Evolutionary conservation across 2,329 filamentous ascomycete genomes (phyloP).

Genomic region (Monilinia fructicola): DNA sequence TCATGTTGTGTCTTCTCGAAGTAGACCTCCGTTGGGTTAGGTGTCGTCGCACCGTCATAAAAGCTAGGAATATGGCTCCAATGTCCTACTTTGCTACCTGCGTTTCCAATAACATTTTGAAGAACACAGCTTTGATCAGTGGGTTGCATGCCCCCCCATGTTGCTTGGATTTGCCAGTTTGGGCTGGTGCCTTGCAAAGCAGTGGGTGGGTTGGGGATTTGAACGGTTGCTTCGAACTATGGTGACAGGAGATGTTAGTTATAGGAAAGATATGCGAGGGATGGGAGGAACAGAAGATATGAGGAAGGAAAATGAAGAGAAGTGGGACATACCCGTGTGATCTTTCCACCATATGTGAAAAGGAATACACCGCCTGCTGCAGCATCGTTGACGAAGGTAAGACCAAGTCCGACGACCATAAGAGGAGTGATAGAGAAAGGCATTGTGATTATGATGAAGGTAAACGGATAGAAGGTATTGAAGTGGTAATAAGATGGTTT

Average conservation of each 20-base stretch:
- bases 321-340: not conserved
- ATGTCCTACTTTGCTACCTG: not conserved
- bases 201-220: conserved; percentile 11
- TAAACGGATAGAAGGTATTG: not conserved
- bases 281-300: not conserved
- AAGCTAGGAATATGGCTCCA: conserved; percentile 21
- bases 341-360: conserved; percentile 9
- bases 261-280: not conserved
- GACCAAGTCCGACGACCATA: not conserved
- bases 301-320: not conserved
- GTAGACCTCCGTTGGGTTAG: conserved; percentile 11
- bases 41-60: conserved; percentile 14
- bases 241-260: not conserved
- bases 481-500: not conserved
- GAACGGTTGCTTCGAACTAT: conserved; percentile 8
- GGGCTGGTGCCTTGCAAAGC: not conserved
- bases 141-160: conserved; percentile 12
- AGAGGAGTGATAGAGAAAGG: not conserved
- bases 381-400: not conserved
- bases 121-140: conserved; percentile 29
- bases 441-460: not conserved
- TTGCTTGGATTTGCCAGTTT: conserved; percentile 9
- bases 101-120: conserved; percentile 21
- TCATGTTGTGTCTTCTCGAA: conserved; percentile 9
- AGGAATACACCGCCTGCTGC: conserved; percentile 6